These are phyloP conservation scores for Aspergillus pseudonomiae DNA, from an alignment of 2,329 filamentous ascomycete genomes.

Conservation along the genomic window DNA sequence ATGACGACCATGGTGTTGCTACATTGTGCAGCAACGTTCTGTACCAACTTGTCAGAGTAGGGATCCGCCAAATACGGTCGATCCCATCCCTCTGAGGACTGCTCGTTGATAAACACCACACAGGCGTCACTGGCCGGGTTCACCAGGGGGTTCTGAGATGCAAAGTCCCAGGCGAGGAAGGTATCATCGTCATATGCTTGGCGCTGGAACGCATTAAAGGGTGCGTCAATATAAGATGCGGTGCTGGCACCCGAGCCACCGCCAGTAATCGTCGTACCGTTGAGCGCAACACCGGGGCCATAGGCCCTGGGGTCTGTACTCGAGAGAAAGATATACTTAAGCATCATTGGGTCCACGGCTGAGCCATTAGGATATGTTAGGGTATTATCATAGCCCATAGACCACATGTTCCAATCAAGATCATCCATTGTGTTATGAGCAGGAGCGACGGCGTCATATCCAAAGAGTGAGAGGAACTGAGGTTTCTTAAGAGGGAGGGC, in stretches of 20 bases:
- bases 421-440: no score
- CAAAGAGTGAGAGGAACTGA: conserved; percentile 55
- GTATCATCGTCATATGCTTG: conserved; percentile 60
- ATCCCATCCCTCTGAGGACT: not conserved
- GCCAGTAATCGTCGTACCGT: not conserved
- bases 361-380: not conserved
- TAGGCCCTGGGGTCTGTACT: not conserved
- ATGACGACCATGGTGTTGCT: conserved; percentile 66
- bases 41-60: conserved; percentile 58
- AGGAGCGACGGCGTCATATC: conserved; percentile 55
- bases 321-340: not conserved
- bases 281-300: not conserved
- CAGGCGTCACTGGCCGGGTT: conserved; percentile 30
- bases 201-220: conserved; percentile 58
- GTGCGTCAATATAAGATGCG: conserved; percentile 54
- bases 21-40: conserved; percentile 60
- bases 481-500: conserved; percentile 50
- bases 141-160: conserved; percentile 52
- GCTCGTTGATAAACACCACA: conserved; percentile 30
- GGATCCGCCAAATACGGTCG: conserved; percentile 1
- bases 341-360: not conserved
- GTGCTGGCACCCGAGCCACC: conserved; percentile 55
- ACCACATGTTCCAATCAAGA: not conserved
- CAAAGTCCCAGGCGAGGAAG: conserved; percentile 63
- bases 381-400: not conserved